phyloP scores from a whole-genome alignment of 371 early-diverging fungal genomes.

The Mucor plumbeus region DNA sequence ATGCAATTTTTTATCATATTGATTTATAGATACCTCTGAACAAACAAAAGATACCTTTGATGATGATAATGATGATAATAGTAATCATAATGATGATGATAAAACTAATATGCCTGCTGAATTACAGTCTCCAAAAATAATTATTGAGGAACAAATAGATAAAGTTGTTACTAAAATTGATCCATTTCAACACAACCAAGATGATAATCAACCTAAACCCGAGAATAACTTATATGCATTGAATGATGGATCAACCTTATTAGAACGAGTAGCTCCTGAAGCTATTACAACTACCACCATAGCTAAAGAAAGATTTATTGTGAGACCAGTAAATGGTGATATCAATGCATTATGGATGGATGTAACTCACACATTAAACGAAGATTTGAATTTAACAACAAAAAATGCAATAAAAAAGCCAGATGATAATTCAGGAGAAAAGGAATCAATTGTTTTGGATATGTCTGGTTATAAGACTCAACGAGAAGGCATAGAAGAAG shows the following conservation, averaged over 20 bases:
- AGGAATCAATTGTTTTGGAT: constrained; percentile 57
- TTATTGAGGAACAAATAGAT: constrained; percentile 57
- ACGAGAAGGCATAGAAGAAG: background rate
- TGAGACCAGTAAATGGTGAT: constrained; percentile 46
- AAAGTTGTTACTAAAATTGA: constrained; percentile 51
- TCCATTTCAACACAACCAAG: constrained; percentile 15
- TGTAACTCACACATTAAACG: constrained; percentile 40
- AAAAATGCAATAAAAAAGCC: constrained; percentile 17
- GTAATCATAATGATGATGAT: constrained; percentile 28
- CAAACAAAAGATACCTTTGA: constrained; percentile 48
- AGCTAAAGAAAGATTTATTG: constrained; percentile 51
- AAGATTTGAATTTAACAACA: background rate
- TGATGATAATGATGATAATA: constrained; percentile 37
- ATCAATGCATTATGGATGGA: constrained; percentile 45
- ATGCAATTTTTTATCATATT: background rate
- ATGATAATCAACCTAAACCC: constrained; percentile 21
- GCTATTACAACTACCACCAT: constrained; percentile 49
- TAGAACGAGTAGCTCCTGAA: constrained; percentile 46
- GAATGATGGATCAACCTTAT: constrained; percentile 46
- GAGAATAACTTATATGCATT: constrained; percentile 41
- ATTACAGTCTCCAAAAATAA: constrained; percentile 55
- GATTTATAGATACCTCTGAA: background rate
- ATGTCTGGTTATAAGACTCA: constrained; percentile 64
- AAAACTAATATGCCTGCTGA: constrained; percentile 39
- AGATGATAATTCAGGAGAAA: constrained; percentile 15